Evolutionary conservation across 805 yeast genomes (phyloP).

Genomic region (Candida methanosorbosa): DNA sequence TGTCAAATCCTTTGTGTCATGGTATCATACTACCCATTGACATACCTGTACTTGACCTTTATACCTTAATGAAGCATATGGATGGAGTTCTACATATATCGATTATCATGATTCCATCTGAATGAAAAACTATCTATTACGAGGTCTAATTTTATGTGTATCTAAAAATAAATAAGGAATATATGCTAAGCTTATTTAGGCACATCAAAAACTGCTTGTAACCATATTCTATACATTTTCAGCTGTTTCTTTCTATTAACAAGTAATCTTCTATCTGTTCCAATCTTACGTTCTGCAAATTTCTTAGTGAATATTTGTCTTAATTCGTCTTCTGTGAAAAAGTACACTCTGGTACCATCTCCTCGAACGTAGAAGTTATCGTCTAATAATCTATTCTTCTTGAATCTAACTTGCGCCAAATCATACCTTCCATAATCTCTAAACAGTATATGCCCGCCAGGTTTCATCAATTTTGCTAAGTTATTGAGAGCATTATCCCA

Average conservation of each 20-base stretch:
- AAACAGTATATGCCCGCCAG: conserved; percentile 85
- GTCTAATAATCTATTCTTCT: conserved; percentile 75
- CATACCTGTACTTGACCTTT: conserved; percentile 37
- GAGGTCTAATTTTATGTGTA: too few relatives aligned
- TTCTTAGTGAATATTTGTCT: conserved; percentile 57
- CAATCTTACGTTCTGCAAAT: conserved; percentile 69
- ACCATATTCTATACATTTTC: conserved; percentile 96
- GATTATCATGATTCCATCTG: conserved; percentile 26
- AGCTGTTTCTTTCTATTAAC: conserved; percentile 88
- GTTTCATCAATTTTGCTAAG: conserved; percentile 65
- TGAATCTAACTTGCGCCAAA: conserved; percentile 89
- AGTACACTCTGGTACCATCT: conserved; percentile 95
- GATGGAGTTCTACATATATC: conserved; percentile 63
- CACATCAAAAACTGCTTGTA: conserved; percentile 77
- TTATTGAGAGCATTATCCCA: conserved; percentile 79
- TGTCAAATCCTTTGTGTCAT: conserved; percentile 40
- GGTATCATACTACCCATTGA: conserved; percentile 43
- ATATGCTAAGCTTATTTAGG: conserved; percentile 6
- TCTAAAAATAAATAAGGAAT: too few relatives aligned
- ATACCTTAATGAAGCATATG: conserved; percentile 34
- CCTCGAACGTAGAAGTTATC: conserved; percentile 96
- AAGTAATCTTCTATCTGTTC: conserved; percentile 81
- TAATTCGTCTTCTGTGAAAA: conserved; percentile 91
- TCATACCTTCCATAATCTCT: conserved; percentile 96
- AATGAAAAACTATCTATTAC: not conserved